A percentile compares a stretch with the other conserved stretches of the same genome.
phyloP scores from a whole-genome alignment of 116 monocot genomes.

The Dioscorea cayenensis region DNA sequence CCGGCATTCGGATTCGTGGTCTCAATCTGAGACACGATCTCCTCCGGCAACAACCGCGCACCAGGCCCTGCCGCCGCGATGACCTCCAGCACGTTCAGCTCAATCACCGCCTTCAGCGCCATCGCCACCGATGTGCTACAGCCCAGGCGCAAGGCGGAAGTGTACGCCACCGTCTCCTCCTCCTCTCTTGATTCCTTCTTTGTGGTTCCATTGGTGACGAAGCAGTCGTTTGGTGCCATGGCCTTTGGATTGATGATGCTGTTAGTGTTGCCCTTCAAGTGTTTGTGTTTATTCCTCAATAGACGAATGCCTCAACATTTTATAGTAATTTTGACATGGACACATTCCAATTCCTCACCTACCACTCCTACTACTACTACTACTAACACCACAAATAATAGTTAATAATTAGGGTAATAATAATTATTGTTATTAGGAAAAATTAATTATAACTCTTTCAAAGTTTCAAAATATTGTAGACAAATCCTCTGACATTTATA shows the following conservation, averaged over 20 bases:
- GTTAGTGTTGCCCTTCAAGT: too few relatives aligned
- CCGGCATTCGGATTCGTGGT: conserved; percentile 21
- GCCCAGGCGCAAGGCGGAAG: conserved; percentile 9
- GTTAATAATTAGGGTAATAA: too few relatives aligned
- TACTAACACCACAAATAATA: too few relatives aligned
- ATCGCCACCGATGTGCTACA: conserved; percentile 14
- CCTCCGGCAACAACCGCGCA: conserved; percentile 11
- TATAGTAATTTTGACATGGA: too few relatives aligned
- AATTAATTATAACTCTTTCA: too few relatives aligned
- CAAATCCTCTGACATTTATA: too few relatives aligned
- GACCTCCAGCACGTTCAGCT: conserved; percentile 30
- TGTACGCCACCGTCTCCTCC: conserved; percentile 15
- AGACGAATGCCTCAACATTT: too few relatives aligned
- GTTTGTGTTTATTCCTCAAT: too few relatives aligned
- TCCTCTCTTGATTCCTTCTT: not conserved
- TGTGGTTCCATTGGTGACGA: not conserved
- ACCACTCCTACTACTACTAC: too few relatives aligned
- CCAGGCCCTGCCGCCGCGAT: conserved; percentile 18
- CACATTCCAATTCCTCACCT: too few relatives aligned
- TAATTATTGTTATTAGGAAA: too few relatives aligned
- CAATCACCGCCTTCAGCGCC: conserved; percentile 34
- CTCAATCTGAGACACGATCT: conserved; percentile 20
- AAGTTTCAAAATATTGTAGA: too few relatives aligned
- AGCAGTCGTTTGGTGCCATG: not conserved
- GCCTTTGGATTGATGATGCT: not conserved